phyloP scores from a whole-genome alignment of 2,329 filamentous ascomycete species.

The Colletotrichum sp. region DNA sequence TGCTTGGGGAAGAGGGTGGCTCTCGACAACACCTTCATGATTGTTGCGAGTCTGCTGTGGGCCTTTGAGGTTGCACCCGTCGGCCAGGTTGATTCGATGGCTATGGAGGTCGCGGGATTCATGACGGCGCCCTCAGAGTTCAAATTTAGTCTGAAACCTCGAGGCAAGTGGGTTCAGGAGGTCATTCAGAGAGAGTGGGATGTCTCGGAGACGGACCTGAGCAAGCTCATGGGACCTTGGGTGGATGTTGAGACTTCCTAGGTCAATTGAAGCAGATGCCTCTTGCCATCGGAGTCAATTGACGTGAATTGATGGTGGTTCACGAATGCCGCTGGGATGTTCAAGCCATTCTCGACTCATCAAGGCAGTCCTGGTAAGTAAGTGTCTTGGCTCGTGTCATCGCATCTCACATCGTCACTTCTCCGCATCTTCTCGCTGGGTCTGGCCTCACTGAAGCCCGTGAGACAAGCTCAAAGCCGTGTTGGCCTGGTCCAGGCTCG shows the following conservation, averaged over 20 bases:
- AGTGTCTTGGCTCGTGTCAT: background rate
- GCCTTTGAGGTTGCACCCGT: conserved; percentile 45
- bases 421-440: background rate
- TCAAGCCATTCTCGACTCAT: background rate
- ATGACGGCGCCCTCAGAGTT: conserved; percentile 31
- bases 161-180: conserved; percentile 32
- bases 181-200: conserved; percentile 24
- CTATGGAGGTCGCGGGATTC: conserved; percentile 28
- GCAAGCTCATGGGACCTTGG: conserved; percentile 7
- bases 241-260: background rate
- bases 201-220: conserved; percentile 8
- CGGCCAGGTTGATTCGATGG: conserved; percentile 25
- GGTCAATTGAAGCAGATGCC: background rate
- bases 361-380: background rate
- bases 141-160: conserved; percentile 29
- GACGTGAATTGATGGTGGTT: background rate
- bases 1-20: conserved; percentile 51
- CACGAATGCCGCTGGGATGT: background rate
- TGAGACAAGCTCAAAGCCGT: background rate
- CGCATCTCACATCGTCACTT: background rate
- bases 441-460: background rate
- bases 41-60: conserved; percentile 52
- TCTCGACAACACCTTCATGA: conserved; percentile 48
- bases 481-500: background rate
- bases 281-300: background rate